Base-by-base conservation (phyloP, 2,329 filamentous ascomycete genomes). In the Sporothrix curviconia region DNA sequence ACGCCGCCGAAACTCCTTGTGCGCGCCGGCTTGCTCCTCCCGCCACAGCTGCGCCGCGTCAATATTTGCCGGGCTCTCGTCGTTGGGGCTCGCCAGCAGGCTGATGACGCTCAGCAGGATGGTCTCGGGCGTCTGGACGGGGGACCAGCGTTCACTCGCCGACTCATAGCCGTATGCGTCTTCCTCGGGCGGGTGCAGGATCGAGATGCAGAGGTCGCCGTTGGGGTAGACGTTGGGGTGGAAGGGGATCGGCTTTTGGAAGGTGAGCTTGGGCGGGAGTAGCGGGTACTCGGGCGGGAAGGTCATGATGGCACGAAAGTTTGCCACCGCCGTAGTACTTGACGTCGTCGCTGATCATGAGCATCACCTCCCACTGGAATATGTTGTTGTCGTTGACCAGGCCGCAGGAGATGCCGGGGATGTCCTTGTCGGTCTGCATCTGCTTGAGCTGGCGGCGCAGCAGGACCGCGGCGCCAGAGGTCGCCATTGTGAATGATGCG, bases 291-390 rank as follows among this genome's bases (percentile, higher is more conserved):
- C 85, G 5, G 78, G 74, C 0, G 94, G 94, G 70, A 99, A 99
- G 56, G 79, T 80, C 62, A 99, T 81, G 61, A 85, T 79, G 32
- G 92, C 91, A 64, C 89, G 87, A 77, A 97, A 99, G 75, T 95
- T n/a, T 92, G 65, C 90, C 94, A 70, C 92, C 92, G 66, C 92
- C 92, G 66, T 96, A 96, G 72, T 89, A 89, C 74, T 92, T 92
- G 74, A 89, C 92, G 69, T 95, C 91, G 66, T 96, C 92, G 61
- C 84, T 90, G 64, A 97, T 92, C 92, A 99, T 97, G 60, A 99
- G 83, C 89, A 96, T 96, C 19, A 97, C 91, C 72, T 97, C 92
- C 94, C 94, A 99, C 76, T 95, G 89, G 64, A 96, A 96, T 9
- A 97, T 85, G 70, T 95, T 95, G 74, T 76, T 87, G 71, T 88